These are phyloP conservation scores for Ambispora gerdemannii DNA, from an alignment of 192 early-diverging fungal genomes.

Conservation along the genomic window DNA sequence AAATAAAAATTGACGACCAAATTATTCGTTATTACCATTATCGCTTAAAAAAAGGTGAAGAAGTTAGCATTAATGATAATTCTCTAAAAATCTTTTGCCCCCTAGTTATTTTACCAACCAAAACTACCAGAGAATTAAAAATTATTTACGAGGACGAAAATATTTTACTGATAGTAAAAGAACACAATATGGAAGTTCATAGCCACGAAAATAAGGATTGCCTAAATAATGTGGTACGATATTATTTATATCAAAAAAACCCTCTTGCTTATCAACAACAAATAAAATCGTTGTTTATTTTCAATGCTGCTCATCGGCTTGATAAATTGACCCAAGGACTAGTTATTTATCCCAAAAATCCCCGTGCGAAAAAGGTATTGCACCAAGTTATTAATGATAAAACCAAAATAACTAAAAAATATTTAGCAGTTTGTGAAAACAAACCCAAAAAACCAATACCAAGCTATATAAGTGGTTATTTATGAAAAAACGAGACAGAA, in stretches of 20 bases:
- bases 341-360: slow-evolving; percentile 15
- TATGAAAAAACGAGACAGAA: not conserved
- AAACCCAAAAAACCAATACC: not conserved
- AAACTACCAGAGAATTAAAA: not conserved
- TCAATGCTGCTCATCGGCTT: slow-evolving; percentile 5
- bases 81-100: not conserved
- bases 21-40: slow-evolving; percentile 17
- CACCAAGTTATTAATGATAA: not conserved
- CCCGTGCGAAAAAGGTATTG: not conserved
- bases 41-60: not conserved
- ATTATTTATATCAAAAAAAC: not conserved
- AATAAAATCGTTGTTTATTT: not conserved
- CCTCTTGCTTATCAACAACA: not conserved
- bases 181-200: not conserved
- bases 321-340: slow-evolving; percentile 19
- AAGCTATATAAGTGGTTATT: not conserved
- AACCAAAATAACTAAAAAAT: not conserved
- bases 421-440: slow-evolving; percentile 6
- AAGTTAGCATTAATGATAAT: slow-evolving; percentile 14
- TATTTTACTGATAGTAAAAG: slow-evolving; percentile 3
- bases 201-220: too few species aligned
- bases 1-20: slow-evolving; percentile 13
- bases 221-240: not conserved
- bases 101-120: not conserved
- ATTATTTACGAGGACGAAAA: slow-evolving; percentile 25